Evolutionary conservation across 495 filamentous ascomycete genomes (phyloP).

Genomic region (Penicillium samsonianum): DNA sequence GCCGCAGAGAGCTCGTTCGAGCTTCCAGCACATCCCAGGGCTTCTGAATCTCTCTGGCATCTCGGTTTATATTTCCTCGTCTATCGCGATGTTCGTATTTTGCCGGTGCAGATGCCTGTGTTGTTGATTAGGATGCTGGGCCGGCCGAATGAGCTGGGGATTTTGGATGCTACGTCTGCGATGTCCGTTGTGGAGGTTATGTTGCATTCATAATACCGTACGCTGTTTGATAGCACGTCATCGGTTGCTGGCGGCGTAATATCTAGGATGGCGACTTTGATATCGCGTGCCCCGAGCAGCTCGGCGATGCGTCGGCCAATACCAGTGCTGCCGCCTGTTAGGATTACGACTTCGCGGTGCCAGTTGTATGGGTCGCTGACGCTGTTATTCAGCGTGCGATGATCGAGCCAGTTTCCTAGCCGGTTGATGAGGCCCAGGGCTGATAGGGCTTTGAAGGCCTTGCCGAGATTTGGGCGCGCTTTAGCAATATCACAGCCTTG

Average conservation of each 20-base stretch:
- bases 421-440: conserved; percentile 49
- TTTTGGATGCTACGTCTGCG: conserved; percentile 43
- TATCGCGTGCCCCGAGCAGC: conserved; percentile 56
- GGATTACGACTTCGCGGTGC: conserved; percentile 66
- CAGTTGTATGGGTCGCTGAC: conserved; percentile 63
- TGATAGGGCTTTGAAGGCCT: conserved; percentile 28
- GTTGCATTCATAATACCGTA: conserved; percentile 65
- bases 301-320: conserved; percentile 65
- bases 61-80: too few species aligned
- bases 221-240: conserved; percentile 52
- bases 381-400: conserved; percentile 61
- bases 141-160: conserved; percentile 58
- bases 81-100: too few species aligned
- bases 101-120: conserved; percentile 63
- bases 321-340: conserved; percentile 71
- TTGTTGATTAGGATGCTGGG: conserved; percentile 79
- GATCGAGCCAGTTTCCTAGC: conserved; percentile 52
- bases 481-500: conserved; percentile 54
- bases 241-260: conserved; percentile 53
- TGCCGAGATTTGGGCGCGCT: conserved; percentile 42
- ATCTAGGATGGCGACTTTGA: conserved; percentile 71
- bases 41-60: too few species aligned
- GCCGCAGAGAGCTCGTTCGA: too few species aligned
- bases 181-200: conserved; percentile 56
- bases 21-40: too few species aligned